Base-by-base conservation (phyloP, 2,329 filamentous ascomycete species). In the Aspergillus jensenii region DNA sequence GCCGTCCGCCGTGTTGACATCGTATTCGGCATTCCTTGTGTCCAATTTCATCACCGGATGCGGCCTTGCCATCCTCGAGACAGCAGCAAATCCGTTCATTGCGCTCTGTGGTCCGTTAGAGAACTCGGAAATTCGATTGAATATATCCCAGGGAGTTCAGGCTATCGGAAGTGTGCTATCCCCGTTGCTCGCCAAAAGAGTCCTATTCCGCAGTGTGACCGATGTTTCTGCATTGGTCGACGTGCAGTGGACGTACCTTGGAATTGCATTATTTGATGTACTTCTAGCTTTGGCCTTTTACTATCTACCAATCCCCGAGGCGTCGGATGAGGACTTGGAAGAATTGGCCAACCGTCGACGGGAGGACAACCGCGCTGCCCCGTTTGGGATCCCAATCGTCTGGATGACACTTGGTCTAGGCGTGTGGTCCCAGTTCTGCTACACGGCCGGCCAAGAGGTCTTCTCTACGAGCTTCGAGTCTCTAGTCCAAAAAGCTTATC, bases 161-260 rank as follows among this genome's bases (percentile, higher is more conserved):
- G 85, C 85, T 0, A 75, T 86, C 43, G 85, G 85, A 7, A 85
- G 78, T 40, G 78, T 87, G 6, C 71, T 85, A 11, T 85, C 85
- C 0, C 84, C 84, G 2, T 75, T 87, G 2, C 76, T 88, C 37
- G 85, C 85, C 3, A 78, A 82, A 57, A 82, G 81, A 54, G 84
- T 84, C 0, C 77, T 87, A 27, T 86, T 87, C 72, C 78, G 76
- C 37, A 69, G 71, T n/a, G 74, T 78, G 2, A 68, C 68, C 4
- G 74, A 81, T 56, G 81, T 82, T 0, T 75, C 79, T 1, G 81
- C 78, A 9, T 68, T 88, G 25, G 81, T 87, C 56, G 79, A 85
- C 55, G 84, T 86, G 1, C 85, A 88, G 67, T 88, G 85, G 84
- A 81, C 84, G 0, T 88, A 88, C 59, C 79, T 87, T 3, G 85